Evolutionary conservation across 257 asterid genomes (phyloP).

Genomic region (Gardenia jasminoides): DNA sequence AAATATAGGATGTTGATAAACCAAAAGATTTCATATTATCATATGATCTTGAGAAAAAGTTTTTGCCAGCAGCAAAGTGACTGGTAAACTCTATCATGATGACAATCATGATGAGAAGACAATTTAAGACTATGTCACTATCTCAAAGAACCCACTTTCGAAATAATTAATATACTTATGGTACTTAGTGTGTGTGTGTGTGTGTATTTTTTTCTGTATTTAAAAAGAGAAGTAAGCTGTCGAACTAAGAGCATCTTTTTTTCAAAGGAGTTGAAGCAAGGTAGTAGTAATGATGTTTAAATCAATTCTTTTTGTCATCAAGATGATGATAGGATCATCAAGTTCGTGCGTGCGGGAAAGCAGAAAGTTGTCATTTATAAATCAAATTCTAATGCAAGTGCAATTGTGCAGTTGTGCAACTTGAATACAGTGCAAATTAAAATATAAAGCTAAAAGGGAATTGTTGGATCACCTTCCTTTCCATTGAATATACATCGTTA

Average conservation of each 20-base stretch:
- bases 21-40: not conserved
- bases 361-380: not conserved
- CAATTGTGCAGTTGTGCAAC: not conserved
- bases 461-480: conserved; percentile 1
- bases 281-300: conserved; percentile 5
- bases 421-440: not conserved
- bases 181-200: not conserved
- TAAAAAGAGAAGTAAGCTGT: not conserved
- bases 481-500: conserved; percentile 3
- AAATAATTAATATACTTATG: not conserved
- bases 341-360: conserved; percentile 16
- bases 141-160: conserved; percentile 14
- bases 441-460: not conserved
- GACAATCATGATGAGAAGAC: not conserved
- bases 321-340: not conserved
- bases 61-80: not conserved
- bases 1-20: too few species aligned
- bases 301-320: conserved; percentile 3
- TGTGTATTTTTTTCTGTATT: not conserved
- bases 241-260: not conserved
- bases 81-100: not conserved
- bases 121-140: not conserved
- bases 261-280: not conserved
- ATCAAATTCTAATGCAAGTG: conserved; percentile 6
- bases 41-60: not conserved